Evolutionary conservation across 306 rosid species (phyloP), one percentile per base, ranked within the genome.

Genomic region (Acacia confusa): DNA sequence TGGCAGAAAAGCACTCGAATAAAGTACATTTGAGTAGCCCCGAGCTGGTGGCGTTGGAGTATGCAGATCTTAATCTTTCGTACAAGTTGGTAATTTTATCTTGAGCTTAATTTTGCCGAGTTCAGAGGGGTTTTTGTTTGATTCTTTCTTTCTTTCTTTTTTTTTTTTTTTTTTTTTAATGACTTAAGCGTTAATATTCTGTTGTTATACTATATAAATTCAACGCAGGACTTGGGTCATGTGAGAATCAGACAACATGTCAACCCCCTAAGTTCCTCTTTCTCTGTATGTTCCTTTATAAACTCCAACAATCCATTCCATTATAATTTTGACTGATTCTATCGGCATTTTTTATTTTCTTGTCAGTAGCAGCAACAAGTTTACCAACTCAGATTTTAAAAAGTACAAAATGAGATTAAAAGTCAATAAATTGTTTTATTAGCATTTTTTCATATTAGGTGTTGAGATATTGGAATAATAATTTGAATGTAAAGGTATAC

Each of bases 231-330:
- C 76, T 60, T 85, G 83, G 97, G 94, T 80, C 95, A 87, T 72
- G 89, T 90, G 63, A 93, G 97, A 77, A 90, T 95, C 83, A 91
- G 99, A 83, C 99, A 93, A 84, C 97, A 93, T 87, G 99, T 93
- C 44, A 95, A 95, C 65, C 99, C 99, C 40, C 90, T 95, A 1
- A 92, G 95, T 66, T 64, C 89, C 36, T 90, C 95, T 79, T 89
- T 90, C 84, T 84, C 94, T 50, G 97, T 95, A 91, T 74, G 97
- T 86, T 76, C 38, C 48, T 75, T 14, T 44, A n/a, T 50, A 6
- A 75, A 24, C 64, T 78, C 80, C 27, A 43, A 14, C 74, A 27
- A 19, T 79, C 50, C 25, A 44, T 82, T 83, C 44, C 16, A 28
- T 55, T 27, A 60, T 44, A 64, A 9, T 27, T 28, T 47, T 58